Percentiles rank a stretch among this genome's conserved stretches.
phyloP scores from a whole-genome alignment of 2,329 filamentous ascomycete species.

The Davidsoniella neocaledoniae region DNA sequence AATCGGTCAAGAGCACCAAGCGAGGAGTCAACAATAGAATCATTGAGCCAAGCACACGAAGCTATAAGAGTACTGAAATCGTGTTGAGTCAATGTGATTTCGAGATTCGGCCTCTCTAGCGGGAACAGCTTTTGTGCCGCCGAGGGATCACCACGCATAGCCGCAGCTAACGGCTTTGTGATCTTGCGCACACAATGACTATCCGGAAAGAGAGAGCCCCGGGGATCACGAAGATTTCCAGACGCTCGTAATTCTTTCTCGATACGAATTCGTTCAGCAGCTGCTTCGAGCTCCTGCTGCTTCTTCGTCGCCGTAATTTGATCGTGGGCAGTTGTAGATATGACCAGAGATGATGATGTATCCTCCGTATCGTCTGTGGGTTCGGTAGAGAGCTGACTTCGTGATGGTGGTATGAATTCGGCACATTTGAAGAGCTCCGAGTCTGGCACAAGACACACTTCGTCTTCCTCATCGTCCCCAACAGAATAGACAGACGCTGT shows the following conservation, averaged over 20 bases:
- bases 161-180: background rate
- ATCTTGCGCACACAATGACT: background rate
- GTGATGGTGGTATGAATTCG: background rate
- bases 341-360: background rate
- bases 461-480: background rate
- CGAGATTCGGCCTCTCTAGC: background rate
- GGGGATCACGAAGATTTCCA: conserved; percentile 1
- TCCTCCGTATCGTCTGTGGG: background rate
- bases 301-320: conserved; percentile 3
- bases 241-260: conserved; percentile 1
- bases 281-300: background rate
- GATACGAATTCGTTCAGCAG: background rate
- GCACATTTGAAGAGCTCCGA: conserved; percentile 2
- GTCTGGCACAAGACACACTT: conserved; percentile 3
- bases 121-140: background rate
- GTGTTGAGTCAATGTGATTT: conserved; percentile 22
- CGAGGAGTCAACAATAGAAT: conserved; percentile 55
- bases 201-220: background rate
- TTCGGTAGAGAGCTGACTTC: background rate
- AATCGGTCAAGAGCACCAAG: conserved; percentile 43
- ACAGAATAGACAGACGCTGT: background rate
- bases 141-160: background rate
- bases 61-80: conserved; percentile 49
- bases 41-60: conserved; percentile 51
- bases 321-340: background rate